Evolutionary conservation across 2,329 filamentous ascomycete genomes (phyloP).

Genomic region (Incumbomyces lentus): DNA sequence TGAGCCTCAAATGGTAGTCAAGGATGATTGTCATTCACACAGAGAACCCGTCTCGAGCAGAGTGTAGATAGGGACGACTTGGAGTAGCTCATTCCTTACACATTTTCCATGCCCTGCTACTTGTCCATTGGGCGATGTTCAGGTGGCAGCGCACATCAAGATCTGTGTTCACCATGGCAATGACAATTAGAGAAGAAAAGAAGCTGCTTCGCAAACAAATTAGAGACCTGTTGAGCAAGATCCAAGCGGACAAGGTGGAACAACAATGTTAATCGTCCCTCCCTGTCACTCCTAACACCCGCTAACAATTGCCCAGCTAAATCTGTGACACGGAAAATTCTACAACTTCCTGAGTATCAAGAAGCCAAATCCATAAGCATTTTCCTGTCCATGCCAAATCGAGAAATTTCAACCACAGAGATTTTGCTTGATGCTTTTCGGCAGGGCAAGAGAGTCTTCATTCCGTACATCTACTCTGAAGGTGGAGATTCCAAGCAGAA

Average conservation of each 20-base stretch:
- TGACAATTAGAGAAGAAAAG: slow-evolving; percentile 16
- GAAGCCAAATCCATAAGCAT: slow-evolving; percentile 68
- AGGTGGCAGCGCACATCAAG: neutral
- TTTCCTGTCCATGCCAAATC: slow-evolving; percentile 84
- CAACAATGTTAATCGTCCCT: slow-evolving; percentile 15
- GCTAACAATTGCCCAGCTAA: slow-evolving; percentile 41
- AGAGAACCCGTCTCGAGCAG: too few species aligned
- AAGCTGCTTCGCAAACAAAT: slow-evolving; percentile 17
- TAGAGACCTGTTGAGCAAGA: slow-evolving; percentile 10
- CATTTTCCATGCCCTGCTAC: too few species aligned
- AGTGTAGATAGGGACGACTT: neutral
- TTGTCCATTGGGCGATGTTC: neutral
- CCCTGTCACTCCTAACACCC: too few species aligned
- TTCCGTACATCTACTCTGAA: slow-evolving; percentile 67
- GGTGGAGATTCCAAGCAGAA: slow-evolving; percentile 43
- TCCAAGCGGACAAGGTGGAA: slow-evolving; percentile 14
- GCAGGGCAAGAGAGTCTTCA: slow-evolving; percentile 73
- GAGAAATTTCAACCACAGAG: slow-evolving; percentile 72
- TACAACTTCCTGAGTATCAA: slow-evolving; percentile 61
- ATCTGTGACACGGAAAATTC: slow-evolving; percentile 53
- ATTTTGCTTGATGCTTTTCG: slow-evolving; percentile 74
- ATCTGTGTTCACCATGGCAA: slow-evolving; percentile 7
- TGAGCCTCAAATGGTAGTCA: too few species aligned
- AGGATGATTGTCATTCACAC: too few species aligned
- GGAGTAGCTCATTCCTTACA: neutral